Conservation (phyloP, 768 basidiomycete genomes). For the Gyrodon lividus region DNA sequence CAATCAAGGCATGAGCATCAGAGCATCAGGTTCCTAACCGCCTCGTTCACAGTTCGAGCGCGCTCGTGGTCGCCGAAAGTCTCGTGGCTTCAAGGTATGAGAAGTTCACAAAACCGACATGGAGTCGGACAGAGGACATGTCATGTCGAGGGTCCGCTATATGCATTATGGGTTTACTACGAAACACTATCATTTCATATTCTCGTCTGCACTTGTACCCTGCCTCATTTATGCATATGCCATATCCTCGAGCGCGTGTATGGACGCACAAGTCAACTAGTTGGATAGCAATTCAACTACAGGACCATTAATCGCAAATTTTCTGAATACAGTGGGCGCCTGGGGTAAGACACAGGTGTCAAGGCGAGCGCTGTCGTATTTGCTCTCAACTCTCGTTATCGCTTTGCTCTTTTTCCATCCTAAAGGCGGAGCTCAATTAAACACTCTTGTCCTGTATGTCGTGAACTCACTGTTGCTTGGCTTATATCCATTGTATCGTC, state of each 20-base stretch:
- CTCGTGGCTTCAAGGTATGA: conserved; percentile 95
- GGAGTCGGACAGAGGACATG: conserved; percentile 27
- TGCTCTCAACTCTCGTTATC: neutral
- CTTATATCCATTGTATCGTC: conserved; percentile 14
- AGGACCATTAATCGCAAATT: neutral
- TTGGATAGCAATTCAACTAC: neutral
- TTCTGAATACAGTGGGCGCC: too few relatives aligned
- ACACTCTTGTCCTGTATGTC: neutral
- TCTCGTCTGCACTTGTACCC: conserved; percentile 20
- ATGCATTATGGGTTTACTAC: conserved; percentile 34
- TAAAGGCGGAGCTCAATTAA: conserved; percentile 2
- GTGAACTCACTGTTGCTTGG: conserved; percentile 17
- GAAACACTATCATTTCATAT: conserved; percentile 20
- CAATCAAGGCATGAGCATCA: neutral
- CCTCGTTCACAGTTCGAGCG: conserved; percentile 75
- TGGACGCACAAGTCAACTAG: neutral
- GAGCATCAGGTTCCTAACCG: neutral
- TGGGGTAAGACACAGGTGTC: neutral
- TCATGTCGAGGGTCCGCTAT: conserved; percentile 22
- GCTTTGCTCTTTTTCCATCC: conserved; percentile 23
- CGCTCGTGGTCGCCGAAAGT: conserved; percentile 98
- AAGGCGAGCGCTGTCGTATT: neutral
- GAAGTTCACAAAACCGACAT: conserved; percentile 34
- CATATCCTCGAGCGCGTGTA: conserved; percentile 14
- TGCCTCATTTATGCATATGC: conserved; percentile 25